phyloP scores from a whole-genome alignment of 345 rosid species.

The Draba incana region DNA sequence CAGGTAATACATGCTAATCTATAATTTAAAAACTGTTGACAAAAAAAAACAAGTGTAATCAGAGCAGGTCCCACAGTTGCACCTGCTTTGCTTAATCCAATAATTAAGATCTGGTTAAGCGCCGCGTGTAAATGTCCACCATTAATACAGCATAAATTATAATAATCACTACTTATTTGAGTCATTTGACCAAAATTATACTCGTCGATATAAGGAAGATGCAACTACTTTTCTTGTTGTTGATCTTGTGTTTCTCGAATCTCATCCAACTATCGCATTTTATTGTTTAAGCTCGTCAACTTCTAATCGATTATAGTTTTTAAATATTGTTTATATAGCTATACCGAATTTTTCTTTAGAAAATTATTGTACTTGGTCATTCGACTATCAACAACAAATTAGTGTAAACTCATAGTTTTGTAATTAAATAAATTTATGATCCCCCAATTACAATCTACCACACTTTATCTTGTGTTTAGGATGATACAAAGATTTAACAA shows the following conservation, averaged over 20 bases:
- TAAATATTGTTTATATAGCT: not conserved
- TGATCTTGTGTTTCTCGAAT: constrained; percentile 19
- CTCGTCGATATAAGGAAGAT: constrained; percentile 24
- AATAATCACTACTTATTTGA: constrained; percentile 28
- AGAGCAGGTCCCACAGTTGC: constrained; percentile 29
- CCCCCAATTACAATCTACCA: too few relatives aligned
- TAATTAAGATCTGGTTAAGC: constrained; percentile 32
- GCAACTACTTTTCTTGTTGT: constrained; percentile 46
- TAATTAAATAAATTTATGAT: too few relatives aligned
- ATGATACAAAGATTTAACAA: not conserved
- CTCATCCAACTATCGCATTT: constrained; percentile 25
- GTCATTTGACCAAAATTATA: constrained; percentile 19
- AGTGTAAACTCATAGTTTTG: too few relatives aligned
- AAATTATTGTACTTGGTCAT: not conserved
- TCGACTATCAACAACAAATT: not conserved
- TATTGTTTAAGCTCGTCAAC: constrained; percentile 22
- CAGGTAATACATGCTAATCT: constrained; percentile 7
- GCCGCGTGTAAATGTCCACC: constrained; percentile 37
- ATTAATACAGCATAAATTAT: constrained; percentile 4
- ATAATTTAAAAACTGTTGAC: not conserved
- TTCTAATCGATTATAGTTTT: not conserved
- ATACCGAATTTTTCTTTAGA: not conserved
- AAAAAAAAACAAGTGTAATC: not conserved
- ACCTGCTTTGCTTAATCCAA: constrained; percentile 43
- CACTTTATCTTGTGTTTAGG: too few relatives aligned